phyloP scores from a whole-genome alignment of 495 filamentous ascomycete species.

The Daldinia bambusicola region DNA sequence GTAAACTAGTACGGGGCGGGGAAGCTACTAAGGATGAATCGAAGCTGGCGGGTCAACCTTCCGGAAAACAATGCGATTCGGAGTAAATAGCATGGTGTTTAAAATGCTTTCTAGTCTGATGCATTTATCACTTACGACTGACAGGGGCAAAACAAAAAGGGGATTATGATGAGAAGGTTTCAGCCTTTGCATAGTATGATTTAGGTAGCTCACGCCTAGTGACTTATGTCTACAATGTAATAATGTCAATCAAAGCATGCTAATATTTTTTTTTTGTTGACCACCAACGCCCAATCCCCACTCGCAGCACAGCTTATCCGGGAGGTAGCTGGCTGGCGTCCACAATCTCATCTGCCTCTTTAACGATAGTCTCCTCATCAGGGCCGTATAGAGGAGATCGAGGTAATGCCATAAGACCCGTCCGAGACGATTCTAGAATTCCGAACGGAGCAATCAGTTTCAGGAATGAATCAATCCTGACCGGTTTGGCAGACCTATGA shows the following conservation, averaged over 20 bases:
- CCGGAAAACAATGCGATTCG: too few species aligned
- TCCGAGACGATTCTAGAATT: constrained; percentile 92
- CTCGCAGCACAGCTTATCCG: constrained; percentile 66
- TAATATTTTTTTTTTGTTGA: constrained; percentile 28
- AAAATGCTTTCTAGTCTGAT: constrained; percentile 6
- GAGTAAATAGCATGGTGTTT: not conserved
- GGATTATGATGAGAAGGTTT: not conserved
- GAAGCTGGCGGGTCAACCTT: too few species aligned
- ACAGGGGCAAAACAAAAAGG: not conserved
- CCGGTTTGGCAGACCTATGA: constrained; percentile 86
- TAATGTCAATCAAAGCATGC: constrained; percentile 28
- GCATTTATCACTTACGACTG: not conserved
- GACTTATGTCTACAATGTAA: constrained; percentile 29
- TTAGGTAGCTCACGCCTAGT: constrained; percentile 35
- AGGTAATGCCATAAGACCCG: constrained; percentile 95
- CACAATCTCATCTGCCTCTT: constrained; percentile 90
- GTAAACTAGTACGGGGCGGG: not conserved
- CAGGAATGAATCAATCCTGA: constrained; percentile 95
- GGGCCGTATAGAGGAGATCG: constrained; percentile 85
- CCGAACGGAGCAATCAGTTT: constrained; percentile 96
- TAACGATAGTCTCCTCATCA: constrained; percentile 77
- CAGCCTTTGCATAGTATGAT: constrained; percentile 15
- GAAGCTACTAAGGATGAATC: too few species aligned
- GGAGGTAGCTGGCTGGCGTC: constrained; percentile 93
- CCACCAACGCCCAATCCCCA: constrained; percentile 40